Evolutionary conservation across 208 protist species (phyloP).

Genomic region (Leptomonas seymouri): DNA sequence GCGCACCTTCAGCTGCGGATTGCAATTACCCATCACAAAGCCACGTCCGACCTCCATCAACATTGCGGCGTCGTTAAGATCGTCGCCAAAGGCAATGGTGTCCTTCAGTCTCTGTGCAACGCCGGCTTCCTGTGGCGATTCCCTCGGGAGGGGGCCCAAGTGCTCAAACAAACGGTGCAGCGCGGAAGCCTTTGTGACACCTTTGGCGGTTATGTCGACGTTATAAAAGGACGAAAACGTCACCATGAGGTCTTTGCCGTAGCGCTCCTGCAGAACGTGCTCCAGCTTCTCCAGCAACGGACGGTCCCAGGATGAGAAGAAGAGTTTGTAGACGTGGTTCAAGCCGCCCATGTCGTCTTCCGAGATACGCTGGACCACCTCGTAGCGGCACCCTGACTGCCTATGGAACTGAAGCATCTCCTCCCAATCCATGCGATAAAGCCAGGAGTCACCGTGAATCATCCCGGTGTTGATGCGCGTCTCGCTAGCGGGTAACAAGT

Average conservation of each 20-base stretch:
- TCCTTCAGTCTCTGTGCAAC: conserved; percentile 36
- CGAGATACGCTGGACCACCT: conserved; percentile 36
- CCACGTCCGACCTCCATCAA: conserved; percentile 49
- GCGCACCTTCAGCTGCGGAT: conserved; percentile 41
- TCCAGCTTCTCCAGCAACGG: conserved; percentile 36
- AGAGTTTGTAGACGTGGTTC: conserved; percentile 52
- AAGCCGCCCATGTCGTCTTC: conserved; percentile 1
- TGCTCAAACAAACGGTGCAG: conserved; percentile 30
- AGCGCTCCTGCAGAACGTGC: conserved; percentile 34
- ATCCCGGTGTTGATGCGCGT: conserved; percentile 57
- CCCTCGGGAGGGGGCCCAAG: conserved; percentile 33
- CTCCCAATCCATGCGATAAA: conserved; percentile 43
- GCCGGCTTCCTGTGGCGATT: conserved; percentile 23
- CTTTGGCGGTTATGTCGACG: conserved; percentile 32
- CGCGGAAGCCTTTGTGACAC: conserved; percentile 35
- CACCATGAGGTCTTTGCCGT: conserved; percentile 32
- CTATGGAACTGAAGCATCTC: conserved; percentile 55
- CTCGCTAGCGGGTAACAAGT: conserved; percentile 38
- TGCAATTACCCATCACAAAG: conserved; percentile 74
- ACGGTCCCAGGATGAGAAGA: conserved; percentile 57
- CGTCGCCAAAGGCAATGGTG: conserved; percentile 68
- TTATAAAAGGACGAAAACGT: conserved; percentile 43
- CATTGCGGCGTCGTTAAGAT: conserved; percentile 74
- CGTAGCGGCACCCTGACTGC: conserved; percentile 50
- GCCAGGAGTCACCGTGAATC: conserved; percentile 38